These are phyloP conservation scores for Cercis canadensis DNA, from an alignment of 306 rosid species.

Conservation along the genomic window DNA sequence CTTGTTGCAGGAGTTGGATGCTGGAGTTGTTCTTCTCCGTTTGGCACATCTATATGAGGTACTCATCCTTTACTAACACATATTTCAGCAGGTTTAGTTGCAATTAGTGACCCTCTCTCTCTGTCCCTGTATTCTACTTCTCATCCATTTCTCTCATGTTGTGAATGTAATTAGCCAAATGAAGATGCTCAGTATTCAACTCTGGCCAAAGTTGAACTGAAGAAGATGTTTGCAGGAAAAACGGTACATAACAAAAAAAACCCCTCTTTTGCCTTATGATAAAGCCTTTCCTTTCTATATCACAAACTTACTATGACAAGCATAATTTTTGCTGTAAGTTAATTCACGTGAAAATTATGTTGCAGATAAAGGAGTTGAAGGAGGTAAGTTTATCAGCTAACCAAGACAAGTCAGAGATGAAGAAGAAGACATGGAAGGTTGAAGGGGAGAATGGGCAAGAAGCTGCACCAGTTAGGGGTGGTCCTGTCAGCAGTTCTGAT, in stretches of 20 bases:
- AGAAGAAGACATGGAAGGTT: conserved; percentile 66
- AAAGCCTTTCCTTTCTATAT: too few species aligned
- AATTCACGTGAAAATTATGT: not conserved
- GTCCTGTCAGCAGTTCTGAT: conserved; percentile 43
- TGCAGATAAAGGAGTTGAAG: conserved; percentile 61
- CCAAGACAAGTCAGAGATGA: conserved; percentile 75
- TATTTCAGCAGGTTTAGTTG: too few species aligned
- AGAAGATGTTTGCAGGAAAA: conserved; percentile 68
- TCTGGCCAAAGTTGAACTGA: conserved; percentile 72
- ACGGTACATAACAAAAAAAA: conserved; percentile 44
- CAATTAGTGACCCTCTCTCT: not conserved
- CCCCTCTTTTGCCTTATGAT: too few species aligned
- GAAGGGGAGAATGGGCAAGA: conserved; percentile 49
- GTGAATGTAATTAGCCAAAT: conserved; percentile 46
- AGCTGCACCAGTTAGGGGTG: conserved; percentile 51
- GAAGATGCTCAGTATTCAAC: conserved; percentile 74
- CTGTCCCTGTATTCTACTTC: not conserved
- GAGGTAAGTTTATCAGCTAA: conserved; percentile 75
- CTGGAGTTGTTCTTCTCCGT: conserved; percentile 72
- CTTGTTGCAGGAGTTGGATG: conserved; percentile 75
- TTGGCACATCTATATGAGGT: conserved; percentile 95
- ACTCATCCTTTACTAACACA: not conserved
- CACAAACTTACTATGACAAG: not conserved
- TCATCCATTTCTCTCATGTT: conserved; percentile 27
- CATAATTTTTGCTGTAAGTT: not conserved